phyloP scores from a whole-genome alignment of 1,284 basidiomycete species.

The Ustilago lituana region DNA sequence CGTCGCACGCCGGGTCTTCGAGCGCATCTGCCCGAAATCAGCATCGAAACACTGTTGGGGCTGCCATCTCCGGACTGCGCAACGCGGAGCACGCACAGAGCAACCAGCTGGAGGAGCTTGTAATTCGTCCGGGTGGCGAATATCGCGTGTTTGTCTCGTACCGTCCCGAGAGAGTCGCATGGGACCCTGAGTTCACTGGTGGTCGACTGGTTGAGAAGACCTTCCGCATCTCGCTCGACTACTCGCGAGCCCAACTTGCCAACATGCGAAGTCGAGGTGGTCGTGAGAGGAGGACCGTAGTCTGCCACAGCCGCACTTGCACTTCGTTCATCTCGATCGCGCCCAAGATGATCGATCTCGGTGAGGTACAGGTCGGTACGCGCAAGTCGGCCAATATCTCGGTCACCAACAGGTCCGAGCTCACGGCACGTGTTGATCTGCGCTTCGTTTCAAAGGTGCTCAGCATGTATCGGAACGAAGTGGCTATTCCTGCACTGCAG shows the following conservation, averaged over 20 bases:
- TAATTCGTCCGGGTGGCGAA: conserved; percentile 70
- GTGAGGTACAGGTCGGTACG: conserved; percentile 70
- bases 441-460: conserved; percentile 71
- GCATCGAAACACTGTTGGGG: conserved; percentile 21
- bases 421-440: conserved; percentile 70
- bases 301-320: conserved; percentile 69
- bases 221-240: conserved; percentile 70
- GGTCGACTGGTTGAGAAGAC: conserved; percentile 67
- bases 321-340: conserved; percentile 69
- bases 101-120: conserved; percentile 70
- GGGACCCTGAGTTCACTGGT: conserved; percentile 61
- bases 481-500: conserved; percentile 70
- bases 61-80: conserved; percentile 48
- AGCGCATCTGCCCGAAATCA: conserved; percentile 23
- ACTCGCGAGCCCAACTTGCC: conserved; percentile 60
- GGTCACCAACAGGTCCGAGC: conserved; percentile 69
- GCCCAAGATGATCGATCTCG: conserved; percentile 70
- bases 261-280: conserved; percentile 61
- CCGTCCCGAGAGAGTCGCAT: conserved; percentile 66
- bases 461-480: conserved; percentile 70
- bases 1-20: conserved; percentile 48
- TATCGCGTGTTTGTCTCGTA: conserved; percentile 70
- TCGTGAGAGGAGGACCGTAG: conserved; percentile 66
- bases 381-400: conserved; percentile 68
- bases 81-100: conserved; percentile 62